These are phyloP conservation scores for Paraleonurus japonicus DNA, from an alignment of 257 asterid species.

Conservation along the genomic window DNA sequence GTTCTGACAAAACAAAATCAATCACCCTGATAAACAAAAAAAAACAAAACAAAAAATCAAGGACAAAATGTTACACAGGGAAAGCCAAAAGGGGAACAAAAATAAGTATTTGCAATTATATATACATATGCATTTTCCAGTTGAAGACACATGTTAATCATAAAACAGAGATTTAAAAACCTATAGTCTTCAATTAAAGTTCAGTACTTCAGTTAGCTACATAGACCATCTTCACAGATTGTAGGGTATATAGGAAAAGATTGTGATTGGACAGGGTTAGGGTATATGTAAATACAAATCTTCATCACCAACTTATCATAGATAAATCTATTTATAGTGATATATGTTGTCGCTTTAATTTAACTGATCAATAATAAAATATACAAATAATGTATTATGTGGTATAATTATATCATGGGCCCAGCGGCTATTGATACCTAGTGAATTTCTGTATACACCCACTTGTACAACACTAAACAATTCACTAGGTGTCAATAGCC, in stretches of 20 bases:
- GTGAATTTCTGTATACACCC: neutral
- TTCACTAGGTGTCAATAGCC: neutral
- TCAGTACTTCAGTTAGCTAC: constrained; percentile 1
- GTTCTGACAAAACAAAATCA: constrained; percentile 76
- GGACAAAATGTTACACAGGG: constrained; percentile 14
- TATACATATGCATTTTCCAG: neutral
- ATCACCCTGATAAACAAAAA: constrained; percentile 55
- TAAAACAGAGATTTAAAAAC: neutral
- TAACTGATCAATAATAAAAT: neutral
- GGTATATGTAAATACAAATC: neutral
- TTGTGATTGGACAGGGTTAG: neutral
- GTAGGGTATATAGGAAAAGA: neutral
- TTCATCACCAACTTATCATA: neutral
- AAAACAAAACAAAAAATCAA: neutral
- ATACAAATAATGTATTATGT: neutral
- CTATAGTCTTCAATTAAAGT: neutral
- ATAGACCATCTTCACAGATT: neutral
- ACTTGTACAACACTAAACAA: neutral
- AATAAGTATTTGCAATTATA: neutral
- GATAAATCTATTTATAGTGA: neutral
- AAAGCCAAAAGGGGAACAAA: constrained; percentile 3
- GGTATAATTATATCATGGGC: neutral
- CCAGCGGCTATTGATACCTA: neutral
- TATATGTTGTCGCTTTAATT: neutral
- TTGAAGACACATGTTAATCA: neutral